Conservation (phyloP, 2,329 filamentous ascomycete species). For the Beauveria sp. region DNA sequence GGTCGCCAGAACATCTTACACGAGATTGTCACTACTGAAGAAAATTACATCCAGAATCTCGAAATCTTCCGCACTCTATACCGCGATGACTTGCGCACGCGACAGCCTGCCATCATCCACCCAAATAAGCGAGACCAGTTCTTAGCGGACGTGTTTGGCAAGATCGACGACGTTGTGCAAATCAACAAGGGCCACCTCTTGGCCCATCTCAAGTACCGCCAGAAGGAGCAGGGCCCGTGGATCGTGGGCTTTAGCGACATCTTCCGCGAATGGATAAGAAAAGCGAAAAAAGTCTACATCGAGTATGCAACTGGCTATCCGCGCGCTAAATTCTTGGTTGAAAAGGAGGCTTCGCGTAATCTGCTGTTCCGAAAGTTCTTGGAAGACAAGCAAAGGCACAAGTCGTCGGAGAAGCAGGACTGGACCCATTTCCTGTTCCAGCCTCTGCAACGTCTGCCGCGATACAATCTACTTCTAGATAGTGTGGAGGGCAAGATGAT, state of each 20-base stretch:
- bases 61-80: conserved; percentile 82
- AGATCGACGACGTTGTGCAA: conserved; percentile 77
- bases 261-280: conserved; percentile 96
- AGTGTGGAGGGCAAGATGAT: conserved; percentile 80
- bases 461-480: conserved; percentile 75
- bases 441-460: conserved; percentile 85
- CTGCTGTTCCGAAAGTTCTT: conserved; percentile 80
- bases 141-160: conserved; percentile 79
- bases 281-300: conserved; percentile 80
- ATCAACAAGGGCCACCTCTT: conserved; percentile 91
- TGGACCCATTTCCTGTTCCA: conserved; percentile 94
- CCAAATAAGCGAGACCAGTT: conserved; percentile 74
- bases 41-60: conserved; percentile 81
- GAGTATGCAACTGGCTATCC: conserved; percentile 88
- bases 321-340: conserved; percentile 71
- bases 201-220: conserved; percentile 90
- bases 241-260: conserved; percentile 92
- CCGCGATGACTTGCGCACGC: conserved; percentile 65
- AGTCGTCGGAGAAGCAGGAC: conserved; percentile 71
- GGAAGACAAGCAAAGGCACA: conserved; percentile 70
- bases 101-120: conserved; percentile 72
- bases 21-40: conserved; percentile 90
- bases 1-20: conserved; percentile 91
- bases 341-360: conserved; percentile 78
- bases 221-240: conserved; percentile 94